These are phyloP conservation scores for Trichomonascus vanleenenianus DNA, from an alignment of 805 yeast genomes.

Conservation along the genomic window DNA sequence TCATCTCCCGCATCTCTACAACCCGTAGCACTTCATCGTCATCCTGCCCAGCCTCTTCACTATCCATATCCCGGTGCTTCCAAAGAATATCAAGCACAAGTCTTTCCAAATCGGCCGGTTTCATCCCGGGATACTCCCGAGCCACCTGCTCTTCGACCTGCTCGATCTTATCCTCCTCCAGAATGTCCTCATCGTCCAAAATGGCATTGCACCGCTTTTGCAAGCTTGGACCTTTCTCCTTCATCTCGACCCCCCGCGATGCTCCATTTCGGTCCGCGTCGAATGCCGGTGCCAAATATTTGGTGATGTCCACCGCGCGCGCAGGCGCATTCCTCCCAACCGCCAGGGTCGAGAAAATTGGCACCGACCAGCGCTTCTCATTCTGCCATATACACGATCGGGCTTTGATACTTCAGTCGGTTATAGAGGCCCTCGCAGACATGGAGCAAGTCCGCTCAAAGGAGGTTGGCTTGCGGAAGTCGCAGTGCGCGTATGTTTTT, in stretches of 20 bases:
- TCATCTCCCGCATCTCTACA: conserved; percentile 5
- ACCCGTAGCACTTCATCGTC: conserved; percentile 5
- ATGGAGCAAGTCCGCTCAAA: too few species aligned
- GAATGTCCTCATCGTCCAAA: conserved; percentile 25
- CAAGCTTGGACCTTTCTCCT: conserved; percentile 8
- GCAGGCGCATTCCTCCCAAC: too few species aligned
- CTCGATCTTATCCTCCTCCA: conserved; percentile 37
- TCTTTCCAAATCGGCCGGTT: conserved; percentile 26
- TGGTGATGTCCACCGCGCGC: neutral
- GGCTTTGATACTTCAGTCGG: conserved; percentile 33
- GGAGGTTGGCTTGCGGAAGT: too few species aligned
- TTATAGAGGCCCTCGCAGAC: too few species aligned
- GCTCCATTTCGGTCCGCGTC: conserved; percentile 1
- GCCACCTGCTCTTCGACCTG: conserved; percentile 30
- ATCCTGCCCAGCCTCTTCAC: conserved; percentile 4
- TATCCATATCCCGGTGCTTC: conserved; percentile 31
- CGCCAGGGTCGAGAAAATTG: too few species aligned
- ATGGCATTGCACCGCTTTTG: conserved; percentile 27
- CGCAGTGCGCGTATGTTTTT: conserved; percentile 30
- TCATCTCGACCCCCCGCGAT: conserved; percentile 5
- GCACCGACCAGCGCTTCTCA: too few species aligned
- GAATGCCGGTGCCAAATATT: neutral
- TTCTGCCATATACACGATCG: conserved; percentile 19
- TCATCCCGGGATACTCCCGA: conserved; percentile 12
- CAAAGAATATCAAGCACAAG: conserved; percentile 35